A percentile compares a stretch with the other conserved stretches of the same genome.
Evolutionary conservation across 192 early-diverging fungal species (phyloP).

Genomic region (Obelidium mucronatum): DNA sequence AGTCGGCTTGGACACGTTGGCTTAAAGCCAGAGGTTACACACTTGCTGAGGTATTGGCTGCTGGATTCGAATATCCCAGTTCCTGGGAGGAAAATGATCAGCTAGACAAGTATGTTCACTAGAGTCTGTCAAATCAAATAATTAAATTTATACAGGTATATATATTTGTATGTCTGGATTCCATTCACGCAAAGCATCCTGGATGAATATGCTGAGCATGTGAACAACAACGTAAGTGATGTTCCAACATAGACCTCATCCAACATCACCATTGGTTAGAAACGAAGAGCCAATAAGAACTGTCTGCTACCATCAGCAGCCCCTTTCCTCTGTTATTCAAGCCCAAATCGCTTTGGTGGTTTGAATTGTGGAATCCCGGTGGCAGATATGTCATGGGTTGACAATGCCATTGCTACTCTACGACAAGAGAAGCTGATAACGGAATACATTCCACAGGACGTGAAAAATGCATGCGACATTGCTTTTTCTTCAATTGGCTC

Average conservation of each 20-base stretch:
- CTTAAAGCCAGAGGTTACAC: background rate
- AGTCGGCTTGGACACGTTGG: constrained; percentile 2
- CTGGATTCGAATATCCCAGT: background rate
- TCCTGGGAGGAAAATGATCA: background rate
- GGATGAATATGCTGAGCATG: background rate
- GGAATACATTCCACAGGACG: background rate
- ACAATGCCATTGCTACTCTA: background rate
- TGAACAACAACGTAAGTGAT: constrained; percentile 4
- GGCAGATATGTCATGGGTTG: background rate
- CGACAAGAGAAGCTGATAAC: background rate
- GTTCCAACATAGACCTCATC: background rate
- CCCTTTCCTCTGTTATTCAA: background rate
- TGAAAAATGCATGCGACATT: background rate
- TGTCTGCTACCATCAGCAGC: background rate
- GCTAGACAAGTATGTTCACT: background rate
- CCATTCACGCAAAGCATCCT: background rate
- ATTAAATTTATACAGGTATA: too few relatives aligned
- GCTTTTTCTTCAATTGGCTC: background rate
- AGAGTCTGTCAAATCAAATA: too few relatives aligned
- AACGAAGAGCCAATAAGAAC: background rate
- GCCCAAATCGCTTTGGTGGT: background rate
- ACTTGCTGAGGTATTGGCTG: background rate
- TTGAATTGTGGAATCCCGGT: background rate
- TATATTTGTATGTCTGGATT: constrained; percentile 13
- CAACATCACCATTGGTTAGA: background rate